These are phyloP conservation scores for Russula dissimulans DNA, from an alignment of 768 basidiomycete genomes.

Conservation along the genomic window DNA sequence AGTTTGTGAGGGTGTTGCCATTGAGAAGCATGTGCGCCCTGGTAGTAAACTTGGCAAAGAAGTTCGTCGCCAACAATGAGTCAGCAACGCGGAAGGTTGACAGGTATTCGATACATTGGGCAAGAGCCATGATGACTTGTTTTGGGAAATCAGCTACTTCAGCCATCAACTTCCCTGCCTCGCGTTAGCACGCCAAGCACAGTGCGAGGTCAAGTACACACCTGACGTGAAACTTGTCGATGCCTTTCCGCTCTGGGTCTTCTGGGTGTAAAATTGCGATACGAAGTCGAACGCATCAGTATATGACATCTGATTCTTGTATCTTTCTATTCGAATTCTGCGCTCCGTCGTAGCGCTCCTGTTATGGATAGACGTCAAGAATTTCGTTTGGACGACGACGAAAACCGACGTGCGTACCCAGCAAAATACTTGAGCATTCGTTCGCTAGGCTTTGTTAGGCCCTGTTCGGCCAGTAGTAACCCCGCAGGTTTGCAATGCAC, in stretches of 20 bases:
- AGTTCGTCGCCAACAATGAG: slow-evolving; percentile 64
- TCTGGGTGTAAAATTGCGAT: slow-evolving; percentile 56
- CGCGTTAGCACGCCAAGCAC: not conserved
- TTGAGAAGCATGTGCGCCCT: slow-evolving; percentile 80
- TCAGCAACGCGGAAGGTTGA: slow-evolving; percentile 69
- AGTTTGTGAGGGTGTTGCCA: slow-evolving; percentile 77
- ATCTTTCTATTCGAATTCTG: slow-evolving; percentile 55
- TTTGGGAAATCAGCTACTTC: slow-evolving; percentile 58
- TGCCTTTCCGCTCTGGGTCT: slow-evolving; percentile 30
- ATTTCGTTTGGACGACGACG: not conserved
- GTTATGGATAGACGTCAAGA: slow-evolving; percentile 5
- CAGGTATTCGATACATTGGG: slow-evolving; percentile 63
- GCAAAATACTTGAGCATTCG: slow-evolving; percentile 68
- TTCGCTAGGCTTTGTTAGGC: slow-evolving; percentile 58
- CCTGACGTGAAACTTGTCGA: slow-evolving; percentile 41
- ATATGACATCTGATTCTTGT: slow-evolving; percentile 45
- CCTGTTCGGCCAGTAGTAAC: slow-evolving; percentile 52
- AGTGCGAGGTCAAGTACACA: slow-evolving; percentile 20
- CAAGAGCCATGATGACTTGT: slow-evolving; percentile 60
- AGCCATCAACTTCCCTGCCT: slow-evolving; percentile 52
- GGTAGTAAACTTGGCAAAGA: slow-evolving; percentile 72
- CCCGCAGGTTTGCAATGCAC: slow-evolving; percentile 80
- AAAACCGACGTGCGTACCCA: slow-evolving; percentile 34
- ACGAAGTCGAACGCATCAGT: slow-evolving; percentile 61
- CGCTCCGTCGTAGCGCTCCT: slow-evolving; percentile 23